These are phyloP conservation scores for Climacium dendroides DNA, from an alignment of 225 moss, liverwort and hornwort genomes.

Conservation along the genomic window DNA sequence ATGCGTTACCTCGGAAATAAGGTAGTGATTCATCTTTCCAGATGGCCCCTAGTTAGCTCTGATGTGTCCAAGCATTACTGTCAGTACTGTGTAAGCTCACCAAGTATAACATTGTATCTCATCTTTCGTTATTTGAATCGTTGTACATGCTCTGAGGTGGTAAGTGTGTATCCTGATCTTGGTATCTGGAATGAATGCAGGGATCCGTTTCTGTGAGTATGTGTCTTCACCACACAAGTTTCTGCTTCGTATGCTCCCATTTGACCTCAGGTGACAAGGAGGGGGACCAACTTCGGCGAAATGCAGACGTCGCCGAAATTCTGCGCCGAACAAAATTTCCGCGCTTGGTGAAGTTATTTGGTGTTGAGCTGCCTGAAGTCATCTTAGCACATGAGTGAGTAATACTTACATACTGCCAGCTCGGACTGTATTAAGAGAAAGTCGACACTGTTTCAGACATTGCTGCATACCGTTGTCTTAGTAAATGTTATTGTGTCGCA, in stretches of 20 bases:
- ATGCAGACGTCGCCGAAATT: constrained; percentile 79
- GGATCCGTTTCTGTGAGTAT: constrained; percentile 89
- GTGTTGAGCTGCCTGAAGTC: constrained; percentile 62
- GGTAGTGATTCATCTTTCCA: constrained; percentile 16
- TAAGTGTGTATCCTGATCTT: not conserved
- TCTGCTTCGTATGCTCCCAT: constrained; percentile 82
- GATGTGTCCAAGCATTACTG: not conserved
- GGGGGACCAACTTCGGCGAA: constrained; percentile 78
- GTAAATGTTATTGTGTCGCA: not conserved
- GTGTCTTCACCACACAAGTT: constrained; percentile 86
- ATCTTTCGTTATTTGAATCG: not conserved
- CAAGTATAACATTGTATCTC: not conserved
- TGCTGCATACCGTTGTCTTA: not conserved
- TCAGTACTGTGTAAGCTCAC: not conserved
- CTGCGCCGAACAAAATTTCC: constrained; percentile 77
- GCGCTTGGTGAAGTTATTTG: constrained; percentile 42
- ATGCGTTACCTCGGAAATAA: constrained; percentile 98
- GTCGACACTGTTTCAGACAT: not conserved
- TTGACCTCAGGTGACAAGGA: constrained; percentile 78
- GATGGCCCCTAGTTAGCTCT: not conserved
- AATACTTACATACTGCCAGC: not conserved
- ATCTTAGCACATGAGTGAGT: constrained; percentile 81
- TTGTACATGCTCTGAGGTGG: not conserved
- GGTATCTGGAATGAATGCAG: constrained; percentile 16
- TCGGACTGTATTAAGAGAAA: not conserved